Evolutionary conservation across 768 basidiomycete species (phyloP).

Genomic region (Hygrophorus pudorinus): DNA sequence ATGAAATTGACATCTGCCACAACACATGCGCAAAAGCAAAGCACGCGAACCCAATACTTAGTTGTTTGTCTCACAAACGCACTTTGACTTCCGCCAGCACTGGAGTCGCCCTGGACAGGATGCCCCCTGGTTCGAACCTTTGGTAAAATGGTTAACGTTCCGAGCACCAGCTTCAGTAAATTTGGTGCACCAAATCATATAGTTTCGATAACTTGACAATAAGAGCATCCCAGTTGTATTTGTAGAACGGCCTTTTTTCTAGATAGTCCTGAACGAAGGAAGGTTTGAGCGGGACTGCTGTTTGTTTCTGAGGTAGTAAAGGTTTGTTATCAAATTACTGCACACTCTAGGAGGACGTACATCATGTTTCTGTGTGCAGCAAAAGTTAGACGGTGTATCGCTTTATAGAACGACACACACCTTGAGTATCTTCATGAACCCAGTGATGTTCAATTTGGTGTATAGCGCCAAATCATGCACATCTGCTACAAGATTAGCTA

Average conservation of each 20-base stretch:
- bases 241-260: constrained; percentile 93
- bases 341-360: constrained; percentile 27
- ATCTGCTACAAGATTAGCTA: constrained; percentile 88
- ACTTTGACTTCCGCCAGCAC: constrained; percentile 90
- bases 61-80: constrained; percentile 99
- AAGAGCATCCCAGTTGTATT: constrained; percentile 90
- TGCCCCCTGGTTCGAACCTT: constrained; percentile 80
- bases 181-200: constrained; percentile 1
- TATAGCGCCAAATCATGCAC: constrained; percentile 86
- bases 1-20: neutral
- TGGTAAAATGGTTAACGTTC: constrained; percentile 25
- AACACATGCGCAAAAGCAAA: neutral
- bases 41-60: constrained; percentile 87
- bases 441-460: constrained; percentile 96
- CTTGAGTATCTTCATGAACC: constrained; percentile 98
- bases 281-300: constrained; percentile 67
- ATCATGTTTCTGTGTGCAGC: constrained; percentile 72
- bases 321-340: constrained; percentile 6
- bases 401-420: constrained; percentile 23
- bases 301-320: constrained; percentile 79
- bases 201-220: constrained; percentile 58
- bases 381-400: neutral
- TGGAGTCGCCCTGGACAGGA: constrained; percentile 87
- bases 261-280: constrained; percentile 88
- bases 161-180: too few relatives aligned